phyloP scores from a whole-genome alignment of 164 flowering plant genomes.

The Chimonanthus salicifolius region DNA sequence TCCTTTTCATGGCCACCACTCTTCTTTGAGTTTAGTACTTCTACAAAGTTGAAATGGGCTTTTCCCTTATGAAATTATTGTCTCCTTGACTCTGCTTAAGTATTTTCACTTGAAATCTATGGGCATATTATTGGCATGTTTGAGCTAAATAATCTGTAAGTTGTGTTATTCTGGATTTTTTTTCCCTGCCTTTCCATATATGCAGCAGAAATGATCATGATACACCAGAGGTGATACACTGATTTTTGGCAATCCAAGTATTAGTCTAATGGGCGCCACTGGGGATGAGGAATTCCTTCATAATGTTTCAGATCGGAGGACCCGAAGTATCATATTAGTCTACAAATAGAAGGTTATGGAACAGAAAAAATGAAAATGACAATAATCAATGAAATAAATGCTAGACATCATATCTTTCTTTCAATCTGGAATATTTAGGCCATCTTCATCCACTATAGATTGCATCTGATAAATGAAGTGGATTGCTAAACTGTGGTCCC shows the following conservation, averaged over 20 bases:
- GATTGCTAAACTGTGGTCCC: not conserved
- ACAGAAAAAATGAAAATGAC: too few relatives aligned
- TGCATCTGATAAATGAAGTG: not conserved
- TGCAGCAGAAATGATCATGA: not conserved
- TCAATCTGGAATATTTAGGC: not conserved
- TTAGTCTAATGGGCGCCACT: not conserved
- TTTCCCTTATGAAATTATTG: not conserved
- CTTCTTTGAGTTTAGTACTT: not conserved
- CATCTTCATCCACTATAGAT: not conserved
- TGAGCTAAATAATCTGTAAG: slow-evolving; percentile 99
- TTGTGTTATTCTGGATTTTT: slow-evolving; percentile 6
- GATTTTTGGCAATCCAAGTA: not conserved
- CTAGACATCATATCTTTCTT: not conserved
- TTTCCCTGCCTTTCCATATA: not conserved
- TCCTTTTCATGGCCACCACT: slow-evolving; percentile 34
- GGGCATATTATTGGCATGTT: slow-evolving; percentile 98
- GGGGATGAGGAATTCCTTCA: not conserved
- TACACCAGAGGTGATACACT: not conserved
- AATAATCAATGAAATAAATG: not conserved
- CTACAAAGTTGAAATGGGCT: not conserved
- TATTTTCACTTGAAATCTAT: slow-evolving; percentile 89
- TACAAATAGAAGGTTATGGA: not conserved
- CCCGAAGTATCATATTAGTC: not conserved
- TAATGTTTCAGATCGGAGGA: not conserved
- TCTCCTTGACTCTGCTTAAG: slow-evolving; percentile 55